Percentiles rank a stretch among this genome's conserved stretches.
Evolutionary conservation across 306 rosid genomes (phyloP).

Genomic region (Notholithocarpus densiflorus): DNA sequence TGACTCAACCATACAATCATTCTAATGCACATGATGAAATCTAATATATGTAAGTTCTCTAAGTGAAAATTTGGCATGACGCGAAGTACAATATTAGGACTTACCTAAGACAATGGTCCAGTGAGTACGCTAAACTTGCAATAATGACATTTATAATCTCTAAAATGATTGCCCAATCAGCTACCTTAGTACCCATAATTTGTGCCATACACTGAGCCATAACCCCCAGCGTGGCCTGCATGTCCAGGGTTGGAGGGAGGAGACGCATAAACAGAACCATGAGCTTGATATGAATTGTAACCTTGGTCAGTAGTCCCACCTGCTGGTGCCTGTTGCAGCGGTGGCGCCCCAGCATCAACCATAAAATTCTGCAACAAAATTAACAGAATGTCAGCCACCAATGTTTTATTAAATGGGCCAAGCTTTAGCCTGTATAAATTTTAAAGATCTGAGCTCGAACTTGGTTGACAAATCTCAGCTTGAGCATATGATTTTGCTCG

Average conservation of each 20-base stretch:
- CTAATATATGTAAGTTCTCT: not conserved
- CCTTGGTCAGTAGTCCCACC: slow-evolving; percentile 68
- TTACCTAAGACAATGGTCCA: slow-evolving; percentile 1
- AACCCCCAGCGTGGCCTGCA: slow-evolving; percentile 52
- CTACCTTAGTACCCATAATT: slow-evolving; percentile 73
- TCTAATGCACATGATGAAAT: not conserved
- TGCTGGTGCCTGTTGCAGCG: slow-evolving; percentile 52
- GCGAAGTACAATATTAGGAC: not conserved
- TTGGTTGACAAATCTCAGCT: not conserved
- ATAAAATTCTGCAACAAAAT: slow-evolving; percentile 75
- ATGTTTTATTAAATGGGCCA: not conserved
- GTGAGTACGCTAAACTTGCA: slow-evolving; percentile 23
- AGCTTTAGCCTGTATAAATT: not conserved
- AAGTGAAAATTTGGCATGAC: not conserved
- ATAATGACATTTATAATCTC: slow-evolving; percentile 10
- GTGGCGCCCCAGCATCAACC: slow-evolving; percentile 78
- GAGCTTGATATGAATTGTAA: slow-evolving; percentile 65
- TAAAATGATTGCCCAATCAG: not conserved
- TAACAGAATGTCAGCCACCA: slow-evolving; percentile 1
- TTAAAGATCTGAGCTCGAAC: not conserved
- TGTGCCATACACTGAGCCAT: slow-evolving; percentile 74
- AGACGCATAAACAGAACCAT: slow-evolving; percentile 74
- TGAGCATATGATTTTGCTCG: not conserved
- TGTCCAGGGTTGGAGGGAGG: slow-evolving; percentile 76
- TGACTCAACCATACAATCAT: not conserved